A percentile compares a stretch with the other conserved stretches of the same genome.
phyloP scores from a whole-genome alignment of 2,329 filamentous ascomycete species.

The Lasiodiplodia gonubiensis region DNA sequence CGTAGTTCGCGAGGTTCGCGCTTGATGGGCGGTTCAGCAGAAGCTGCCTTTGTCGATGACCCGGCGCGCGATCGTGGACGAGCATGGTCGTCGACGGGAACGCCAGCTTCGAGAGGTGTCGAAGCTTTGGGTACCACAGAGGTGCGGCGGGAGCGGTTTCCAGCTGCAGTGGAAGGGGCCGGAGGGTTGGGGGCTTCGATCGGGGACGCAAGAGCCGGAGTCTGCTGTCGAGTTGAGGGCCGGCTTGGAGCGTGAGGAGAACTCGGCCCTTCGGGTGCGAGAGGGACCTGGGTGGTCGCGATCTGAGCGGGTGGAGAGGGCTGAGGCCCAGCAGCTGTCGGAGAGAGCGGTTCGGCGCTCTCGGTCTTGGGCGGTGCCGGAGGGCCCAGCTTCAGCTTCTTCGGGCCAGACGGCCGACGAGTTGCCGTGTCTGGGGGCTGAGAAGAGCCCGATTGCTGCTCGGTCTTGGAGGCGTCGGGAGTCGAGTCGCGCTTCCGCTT shows the following conservation, averaged over 20 bases:
- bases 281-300: slow-evolving; percentile 48
- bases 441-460: slow-evolving; percentile 8
- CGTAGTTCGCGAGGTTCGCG: slow-evolving; percentile 44
- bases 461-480: slow-evolving; percentile 37
- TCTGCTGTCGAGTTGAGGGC: slow-evolving; percentile 16
- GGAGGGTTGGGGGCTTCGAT: slow-evolving; percentile 1
- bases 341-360: slow-evolving; percentile 30
- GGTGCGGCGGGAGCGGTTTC: slow-evolving; percentile 22
- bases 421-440: slow-evolving; percentile 34
- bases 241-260: slow-evolving; percentile 20
- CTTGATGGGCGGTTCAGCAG: slow-evolving; percentile 53
- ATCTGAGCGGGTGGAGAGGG: slow-evolving; percentile 33
- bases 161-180: slow-evolving; percentile 22
- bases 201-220: slow-evolving; percentile 18
- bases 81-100: slow-evolving; percentile 39
- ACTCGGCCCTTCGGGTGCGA: slow-evolving; percentile 51
- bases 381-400: slow-evolving; percentile 36
- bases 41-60: slow-evolving; percentile 50
- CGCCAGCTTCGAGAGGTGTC: slow-evolving; percentile 17
- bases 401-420: slow-evolving; percentile 39
- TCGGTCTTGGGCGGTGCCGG: slow-evolving; percentile 30
- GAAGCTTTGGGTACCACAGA: slow-evolving; percentile 29
- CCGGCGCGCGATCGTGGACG: slow-evolving; percentile 40
- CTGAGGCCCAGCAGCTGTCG: slow-evolving; percentile 17
- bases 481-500: slow-evolving; percentile 64